These are phyloP conservation scores for Aeschynomene evenia DNA, from an alignment of 306 rosid genomes.

Conservation along the genomic window DNA sequence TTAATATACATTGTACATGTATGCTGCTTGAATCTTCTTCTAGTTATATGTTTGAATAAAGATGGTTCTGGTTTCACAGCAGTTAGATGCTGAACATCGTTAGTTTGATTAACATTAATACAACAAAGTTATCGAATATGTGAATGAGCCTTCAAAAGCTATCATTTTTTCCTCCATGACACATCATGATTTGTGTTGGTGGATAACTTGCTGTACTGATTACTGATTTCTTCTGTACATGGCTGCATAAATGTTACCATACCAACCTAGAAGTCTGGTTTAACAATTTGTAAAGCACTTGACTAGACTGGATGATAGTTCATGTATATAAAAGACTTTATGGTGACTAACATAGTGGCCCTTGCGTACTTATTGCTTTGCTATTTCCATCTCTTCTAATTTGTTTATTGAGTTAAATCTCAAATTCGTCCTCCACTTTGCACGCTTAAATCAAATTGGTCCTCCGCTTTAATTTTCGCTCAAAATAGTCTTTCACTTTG, in stretches of 20 bases:
- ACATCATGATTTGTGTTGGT: not conserved
- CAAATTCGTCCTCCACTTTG: too few species aligned
- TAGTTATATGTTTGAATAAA: not conserved
- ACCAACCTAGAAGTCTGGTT: not conserved
- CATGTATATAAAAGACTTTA: not conserved
- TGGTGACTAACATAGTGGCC: not conserved
- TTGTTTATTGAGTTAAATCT: too few species aligned
- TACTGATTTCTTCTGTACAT: not conserved
- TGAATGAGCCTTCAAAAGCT: not conserved
- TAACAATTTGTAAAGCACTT: conserved; percentile 11
- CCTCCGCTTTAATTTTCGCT: too few species aligned
- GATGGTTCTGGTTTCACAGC: not conserved
- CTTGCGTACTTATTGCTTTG: not conserved
- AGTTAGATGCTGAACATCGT: not conserved
- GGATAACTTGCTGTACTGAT: not conserved
- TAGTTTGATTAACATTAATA: not conserved
- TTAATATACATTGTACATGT: not conserved
- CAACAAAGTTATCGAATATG: not conserved
- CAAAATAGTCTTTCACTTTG: too few species aligned
- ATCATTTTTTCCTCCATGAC: not conserved
- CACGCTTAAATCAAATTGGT: too few species aligned
- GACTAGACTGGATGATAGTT: not conserved
- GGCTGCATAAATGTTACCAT: not conserved
- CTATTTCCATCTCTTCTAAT: not conserved
- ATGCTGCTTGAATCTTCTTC: not conserved